Conservation (phyloP, 78 protist genomes). For the Speleostelium caveatum region DNA sequence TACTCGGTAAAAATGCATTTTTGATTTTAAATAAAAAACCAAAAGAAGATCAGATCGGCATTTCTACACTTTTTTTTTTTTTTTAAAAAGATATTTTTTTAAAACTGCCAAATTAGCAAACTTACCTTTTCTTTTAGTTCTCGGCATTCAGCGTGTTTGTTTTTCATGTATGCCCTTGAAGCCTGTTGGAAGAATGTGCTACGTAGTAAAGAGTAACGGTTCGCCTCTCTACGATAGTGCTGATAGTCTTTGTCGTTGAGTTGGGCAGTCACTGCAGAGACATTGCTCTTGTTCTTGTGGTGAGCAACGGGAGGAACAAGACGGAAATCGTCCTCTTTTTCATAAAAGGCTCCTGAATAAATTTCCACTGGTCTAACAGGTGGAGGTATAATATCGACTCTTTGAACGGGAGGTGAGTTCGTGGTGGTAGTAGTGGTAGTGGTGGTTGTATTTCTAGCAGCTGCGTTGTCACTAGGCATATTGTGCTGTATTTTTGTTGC, state of each 20-base stretch:
- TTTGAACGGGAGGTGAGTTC: neutral
- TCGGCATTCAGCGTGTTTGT: conserved; percentile 50
- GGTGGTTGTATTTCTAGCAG: too few relatives aligned
- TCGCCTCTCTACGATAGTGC: conserved; percentile 25
- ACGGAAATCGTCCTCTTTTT: neutral
- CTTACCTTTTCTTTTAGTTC: too few relatives aligned
- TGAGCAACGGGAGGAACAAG: conserved; percentile 1
- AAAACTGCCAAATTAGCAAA: too few relatives aligned
- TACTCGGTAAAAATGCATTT: too few relatives aligned
- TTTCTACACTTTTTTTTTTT: too few relatives aligned
- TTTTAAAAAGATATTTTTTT: too few relatives aligned
- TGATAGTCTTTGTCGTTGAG: conserved; percentile 12
- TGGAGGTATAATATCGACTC: conserved; percentile 16
- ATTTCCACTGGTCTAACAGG: conserved; percentile 3
- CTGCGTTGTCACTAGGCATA: too few relatives aligned
- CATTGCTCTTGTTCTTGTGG: neutral
- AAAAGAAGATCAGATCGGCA: too few relatives aligned
- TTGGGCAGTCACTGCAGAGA: neutral
- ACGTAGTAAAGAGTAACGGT: conserved; percentile 14
- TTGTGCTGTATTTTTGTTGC: too few relatives aligned
- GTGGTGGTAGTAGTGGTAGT: neutral
- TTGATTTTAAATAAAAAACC: too few relatives aligned
- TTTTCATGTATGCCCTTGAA: conserved; percentile 29
- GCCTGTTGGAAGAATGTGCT: conserved; percentile 35
- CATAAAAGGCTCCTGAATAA: neutral